A percentile compares a stretch with the other conserved stretches of the same genome.
phyloP scores from a whole-genome alignment of 2,329 filamentous ascomycete species.

The Pseudogymnoascus sp. region DNA sequence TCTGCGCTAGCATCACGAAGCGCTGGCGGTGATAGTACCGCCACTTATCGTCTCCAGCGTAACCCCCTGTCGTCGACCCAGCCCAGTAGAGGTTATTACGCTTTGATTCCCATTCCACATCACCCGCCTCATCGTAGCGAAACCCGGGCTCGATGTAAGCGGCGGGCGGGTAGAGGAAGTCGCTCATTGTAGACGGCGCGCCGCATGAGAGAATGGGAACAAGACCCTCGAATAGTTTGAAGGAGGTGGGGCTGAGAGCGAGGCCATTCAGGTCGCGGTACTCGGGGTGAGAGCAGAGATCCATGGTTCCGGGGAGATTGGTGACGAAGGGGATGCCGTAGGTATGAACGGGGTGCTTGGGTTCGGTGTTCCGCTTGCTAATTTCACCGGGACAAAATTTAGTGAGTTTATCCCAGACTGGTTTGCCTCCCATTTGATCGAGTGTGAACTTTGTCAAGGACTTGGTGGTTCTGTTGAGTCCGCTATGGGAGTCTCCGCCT shows the following conservation, averaged over 20 bases:
- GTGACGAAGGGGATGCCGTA: constrained; percentile 30
- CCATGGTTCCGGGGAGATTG: constrained; percentile 21
- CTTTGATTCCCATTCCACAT: constrained; percentile 42
- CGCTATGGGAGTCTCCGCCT: background rate
- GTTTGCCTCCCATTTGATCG: constrained; percentile 23
- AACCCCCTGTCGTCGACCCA: constrained; percentile 46
- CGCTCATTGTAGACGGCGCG: constrained; percentile 38
- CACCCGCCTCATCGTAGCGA: constrained; percentile 35
- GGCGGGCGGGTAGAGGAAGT: constrained; percentile 44
- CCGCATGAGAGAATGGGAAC: constrained; percentile 40
- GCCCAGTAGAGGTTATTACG: constrained; percentile 47
- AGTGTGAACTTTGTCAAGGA: constrained; percentile 15
- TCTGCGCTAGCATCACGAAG: constrained; percentile 31
- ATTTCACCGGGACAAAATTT: constrained; percentile 21
- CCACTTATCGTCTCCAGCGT: constrained; percentile 31
- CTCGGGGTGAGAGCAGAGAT: constrained; percentile 39
- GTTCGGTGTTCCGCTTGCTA: background rate
- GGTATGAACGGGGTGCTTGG: constrained; percentile 10
- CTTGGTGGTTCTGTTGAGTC: background rate
- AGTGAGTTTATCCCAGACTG: constrained; percentile 29
- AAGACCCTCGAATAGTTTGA: constrained; percentile 29
- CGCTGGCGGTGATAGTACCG: constrained; percentile 39
- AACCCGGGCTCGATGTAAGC: constrained; percentile 36
- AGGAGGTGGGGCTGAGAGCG: constrained; percentile 35
- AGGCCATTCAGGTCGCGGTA: constrained; percentile 38